Base-by-base conservation (phyloP, 371 early-diverging fungal species). In the Syncephalastrum contaminatum region DNA sequence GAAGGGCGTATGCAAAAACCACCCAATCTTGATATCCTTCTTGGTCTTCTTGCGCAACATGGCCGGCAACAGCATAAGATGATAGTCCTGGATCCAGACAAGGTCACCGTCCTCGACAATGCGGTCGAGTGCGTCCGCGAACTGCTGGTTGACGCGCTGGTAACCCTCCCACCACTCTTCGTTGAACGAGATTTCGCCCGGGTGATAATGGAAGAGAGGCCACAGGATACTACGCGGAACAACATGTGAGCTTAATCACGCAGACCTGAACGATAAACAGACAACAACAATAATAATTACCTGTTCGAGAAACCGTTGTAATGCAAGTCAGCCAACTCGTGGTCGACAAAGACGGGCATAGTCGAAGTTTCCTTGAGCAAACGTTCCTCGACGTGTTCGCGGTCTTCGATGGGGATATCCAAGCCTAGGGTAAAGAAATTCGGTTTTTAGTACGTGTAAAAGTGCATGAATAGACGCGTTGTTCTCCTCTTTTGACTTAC, bases 21-120 rank as follows among this genome's bases (percentile, higher is more conserved):
- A 99, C 14, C 99, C 99, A 66, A 99, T 93, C 72, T 94, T 93
- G 56, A 97, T 88, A 62, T 90, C 82, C 62, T 76, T 78, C 53
- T 61, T 67, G 20, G 72, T 71, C 49, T 64, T 67, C 43, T 69
- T 66, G 7, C 70, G 58, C 50, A 99, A 67, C 81, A 99, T 74
- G 14, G 82, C 75, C 6, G 99, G 99, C 36, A 99, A 75, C 20
- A 98, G 79, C 99, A 99, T 98, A 57, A 99, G 70, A 66, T 99
- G 99, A 73, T 99, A 99, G 72, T 99, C 99, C 51, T 99, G 99
- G 16, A 99, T 90, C 99, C 99, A 99, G 21, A 99, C 88, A 43
- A 99, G 74, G 75, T 98, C 99, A 41, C 93, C 96, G 53, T 98
- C 96, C 59, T 92, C 66, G 4, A 91, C 84, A 52, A 88, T 81